A percentile compares a stretch with the other conserved stretches of the same genome.
Conservation (phyloP, 192 early-diverging fungal genomes). For the Lobosporangium transversale region DNA sequence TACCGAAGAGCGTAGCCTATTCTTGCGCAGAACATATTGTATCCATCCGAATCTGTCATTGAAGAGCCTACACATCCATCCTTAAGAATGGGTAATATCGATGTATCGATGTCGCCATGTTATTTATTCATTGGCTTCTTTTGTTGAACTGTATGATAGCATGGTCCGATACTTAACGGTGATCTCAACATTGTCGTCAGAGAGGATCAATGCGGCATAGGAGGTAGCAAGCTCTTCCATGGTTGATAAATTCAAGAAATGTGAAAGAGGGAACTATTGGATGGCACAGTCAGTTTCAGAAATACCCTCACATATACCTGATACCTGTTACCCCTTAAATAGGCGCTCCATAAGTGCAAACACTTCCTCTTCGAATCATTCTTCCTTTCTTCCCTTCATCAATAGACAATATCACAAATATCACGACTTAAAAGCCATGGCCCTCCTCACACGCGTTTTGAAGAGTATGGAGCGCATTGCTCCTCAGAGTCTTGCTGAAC, state of each 20-base stretch:
- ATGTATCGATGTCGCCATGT: background rate
- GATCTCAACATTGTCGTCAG: slow-evolving; percentile 97
- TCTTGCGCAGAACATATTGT: too few relatives aligned
- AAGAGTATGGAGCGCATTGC: slow-evolving; percentile 84
- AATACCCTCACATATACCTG: background rate
- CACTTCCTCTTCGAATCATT: too few relatives aligned
- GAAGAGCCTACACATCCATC: too few relatives aligned
- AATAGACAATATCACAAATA: too few relatives aligned
- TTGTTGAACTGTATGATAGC: background rate
- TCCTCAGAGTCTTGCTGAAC: slow-evolving; percentile 82
- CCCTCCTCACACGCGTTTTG: slow-evolving; percentile 66
- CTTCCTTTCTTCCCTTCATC: background rate
- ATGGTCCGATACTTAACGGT: slow-evolving; percentile 74
- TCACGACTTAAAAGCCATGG: too few relatives aligned
- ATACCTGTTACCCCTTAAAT: too few relatives aligned
- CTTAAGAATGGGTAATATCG: too few relatives aligned
- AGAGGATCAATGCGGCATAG: slow-evolving; percentile 98
- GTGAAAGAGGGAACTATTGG: slow-evolving; percentile 36
- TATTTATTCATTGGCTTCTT: slow-evolving; percentile 3
- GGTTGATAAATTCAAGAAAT: slow-evolving; percentile 44
- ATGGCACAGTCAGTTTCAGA: background rate
- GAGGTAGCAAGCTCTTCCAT: slow-evolving; percentile 89
- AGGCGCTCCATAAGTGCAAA: too few relatives aligned
- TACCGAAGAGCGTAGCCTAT: too few relatives aligned
- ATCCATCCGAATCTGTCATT: too few relatives aligned